Evolutionary conservation across 192 early-diverging fungal genomes (phyloP).

Genomic region (Geranomyces michiganensis): DNA sequence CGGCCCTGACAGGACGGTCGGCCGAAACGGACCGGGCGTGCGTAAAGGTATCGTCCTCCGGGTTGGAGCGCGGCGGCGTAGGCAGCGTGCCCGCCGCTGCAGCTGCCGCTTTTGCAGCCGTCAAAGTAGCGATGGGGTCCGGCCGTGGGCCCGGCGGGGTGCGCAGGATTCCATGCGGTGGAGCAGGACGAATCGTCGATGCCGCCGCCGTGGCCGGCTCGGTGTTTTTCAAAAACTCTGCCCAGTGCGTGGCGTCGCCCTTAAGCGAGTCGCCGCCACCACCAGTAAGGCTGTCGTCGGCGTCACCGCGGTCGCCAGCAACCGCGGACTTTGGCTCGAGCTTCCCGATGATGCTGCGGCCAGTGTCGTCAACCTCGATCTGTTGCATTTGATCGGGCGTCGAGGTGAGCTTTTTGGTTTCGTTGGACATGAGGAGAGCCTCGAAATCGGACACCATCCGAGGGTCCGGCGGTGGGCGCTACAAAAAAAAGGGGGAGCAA

Average conservation of each 20-base stretch:
- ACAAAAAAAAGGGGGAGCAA: background rate
- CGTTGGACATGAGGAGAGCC: constrained; percentile 14
- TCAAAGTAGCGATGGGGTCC: background rate
- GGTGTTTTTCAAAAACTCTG: constrained; percentile 6
- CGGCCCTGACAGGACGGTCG: background rate
- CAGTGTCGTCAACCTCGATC: constrained; percentile 19
- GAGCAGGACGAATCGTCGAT: no score
- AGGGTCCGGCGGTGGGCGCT: constrained; percentile 13
- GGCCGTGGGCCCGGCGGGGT: constrained; percentile 1
- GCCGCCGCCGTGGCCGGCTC: background rate
- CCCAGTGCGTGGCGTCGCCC: constrained; percentile 4
- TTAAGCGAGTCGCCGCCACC: background rate
- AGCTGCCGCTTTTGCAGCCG: background rate
- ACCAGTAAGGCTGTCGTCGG: constrained; percentile 2
- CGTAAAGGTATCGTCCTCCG: background rate
- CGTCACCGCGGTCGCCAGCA: background rate
- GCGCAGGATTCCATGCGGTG: background rate
- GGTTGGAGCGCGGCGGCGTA: background rate
- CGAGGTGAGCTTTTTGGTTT: constrained; percentile 34
- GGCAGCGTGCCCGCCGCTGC: background rate
- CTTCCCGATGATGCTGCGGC: background rate
- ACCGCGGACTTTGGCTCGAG: constrained; percentile 24
- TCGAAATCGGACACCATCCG: constrained; percentile 27
- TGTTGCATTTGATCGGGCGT: constrained; percentile 34
- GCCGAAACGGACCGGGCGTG: background rate